Percentiles rank a stretch among this genome's conserved stretches.
Conservation (phyloP, 495 filamentous ascomycete species). For the Xylaria castorea region DNA sequence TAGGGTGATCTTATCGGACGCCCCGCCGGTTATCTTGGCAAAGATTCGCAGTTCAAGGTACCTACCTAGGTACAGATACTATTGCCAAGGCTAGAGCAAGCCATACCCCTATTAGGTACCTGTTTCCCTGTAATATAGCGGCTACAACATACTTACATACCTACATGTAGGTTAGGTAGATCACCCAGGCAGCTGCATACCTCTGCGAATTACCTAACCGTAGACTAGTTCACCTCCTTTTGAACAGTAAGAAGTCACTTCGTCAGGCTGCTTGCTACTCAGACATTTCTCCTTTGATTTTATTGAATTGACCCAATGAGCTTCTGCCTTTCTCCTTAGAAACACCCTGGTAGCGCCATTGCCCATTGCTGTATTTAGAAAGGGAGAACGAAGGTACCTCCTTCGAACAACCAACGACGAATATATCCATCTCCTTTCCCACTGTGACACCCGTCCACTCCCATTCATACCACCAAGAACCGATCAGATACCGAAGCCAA, state of each 20-base stretch:
- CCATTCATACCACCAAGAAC: slow-evolving; percentile 8
- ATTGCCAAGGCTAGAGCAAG: background rate
- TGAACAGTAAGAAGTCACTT: slow-evolving; percentile 8
- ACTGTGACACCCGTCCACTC: background rate
- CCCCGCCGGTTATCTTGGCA: background rate
- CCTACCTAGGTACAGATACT: background rate
- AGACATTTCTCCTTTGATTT: background rate
- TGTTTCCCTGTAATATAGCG: background rate
- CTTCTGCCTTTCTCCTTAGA: background rate
- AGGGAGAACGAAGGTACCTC: background rate
- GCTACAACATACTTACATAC: no score
- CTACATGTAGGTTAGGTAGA: background rate
- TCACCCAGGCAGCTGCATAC: no score
- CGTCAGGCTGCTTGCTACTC: background rate
- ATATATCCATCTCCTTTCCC: slow-evolving; percentile 8
- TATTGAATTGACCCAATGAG: slow-evolving; percentile 10
- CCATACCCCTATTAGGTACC: background rate
- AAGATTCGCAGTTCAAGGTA: background rate
- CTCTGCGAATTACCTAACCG: slow-evolving; percentile 6
- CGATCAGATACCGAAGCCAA: slow-evolving; percentile 7
- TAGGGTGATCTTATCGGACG: background rate
- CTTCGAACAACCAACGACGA: slow-evolving; percentile 7
- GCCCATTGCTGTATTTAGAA: background rate
- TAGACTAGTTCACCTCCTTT: slow-evolving; percentile 25
- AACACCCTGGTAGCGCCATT: background rate